Evolutionary conservation across 257 asterid species (phyloP), one percentile per base, ranked within the genome.

Genomic region (Ocimum tenuiflorum): DNA sequence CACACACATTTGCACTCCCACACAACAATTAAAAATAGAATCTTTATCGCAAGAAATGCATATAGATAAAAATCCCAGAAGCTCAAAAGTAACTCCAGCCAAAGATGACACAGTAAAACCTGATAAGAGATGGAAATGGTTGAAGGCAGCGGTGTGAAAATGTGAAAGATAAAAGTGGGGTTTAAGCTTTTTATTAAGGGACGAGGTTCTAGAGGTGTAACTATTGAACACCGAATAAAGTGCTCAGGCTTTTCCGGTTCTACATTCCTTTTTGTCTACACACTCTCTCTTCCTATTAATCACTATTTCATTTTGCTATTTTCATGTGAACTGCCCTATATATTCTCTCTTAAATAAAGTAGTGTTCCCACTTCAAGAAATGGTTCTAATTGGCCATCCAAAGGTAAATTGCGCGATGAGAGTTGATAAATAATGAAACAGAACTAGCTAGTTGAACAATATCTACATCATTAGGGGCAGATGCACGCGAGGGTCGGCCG

Each of bases 91-190:
- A 11, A 1, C 31, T 27, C 17, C 27, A 33, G 41, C 4, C 29
- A 47, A 63, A 22, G 63, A 22, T 27, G 36, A 59, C 22, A 49
- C 3, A 35, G 64, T 60, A 36, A 63, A 66, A 75, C 49, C 61
- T 75, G 66, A 50, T 53, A 38, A 59, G 27, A 58, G 64, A 41
- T 59, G 39, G 64, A 54, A 57, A 55, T 46, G 48, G 13, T 36
- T 47, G 68, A 33, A 75, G 43, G 55, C 46, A 58, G 63, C 19
- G 80, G 67, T 70, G 73, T 36, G 77, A 70, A 65, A 75, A 53
- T 63, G 42, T 22, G 77, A 72, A 55, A 67, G 63, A 58, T 31
- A 48, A 43, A n/a, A 65, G 68, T 77, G 78, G 78, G 83, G 83
- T 77, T 80, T 60, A 70, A 77, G 82, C 69, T 63, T 72, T 54